Conservation (phyloP, 306 rosid species). For the Purshia tridentata region DNA sequence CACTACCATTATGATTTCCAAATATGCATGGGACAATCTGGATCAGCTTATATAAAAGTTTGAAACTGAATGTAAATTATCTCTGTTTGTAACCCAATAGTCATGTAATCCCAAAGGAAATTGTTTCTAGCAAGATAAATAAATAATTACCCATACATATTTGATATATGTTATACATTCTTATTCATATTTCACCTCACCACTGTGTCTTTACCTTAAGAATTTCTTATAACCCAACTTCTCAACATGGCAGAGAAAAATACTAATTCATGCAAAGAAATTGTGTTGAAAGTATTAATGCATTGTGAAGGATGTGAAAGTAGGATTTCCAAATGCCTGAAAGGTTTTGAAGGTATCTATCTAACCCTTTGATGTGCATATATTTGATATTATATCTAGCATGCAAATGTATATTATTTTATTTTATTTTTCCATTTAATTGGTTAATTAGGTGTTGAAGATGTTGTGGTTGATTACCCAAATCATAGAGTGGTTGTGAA, state of each 20-base stretch:
- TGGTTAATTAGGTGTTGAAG: constrained; percentile 52
- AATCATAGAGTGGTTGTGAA: constrained; percentile 47
- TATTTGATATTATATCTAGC: neutral
- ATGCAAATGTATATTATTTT: neutral
- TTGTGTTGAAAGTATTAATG: constrained; percentile 69
- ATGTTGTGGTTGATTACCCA: constrained; percentile 47
- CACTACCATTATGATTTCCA: neutral
- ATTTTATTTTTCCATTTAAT: neutral
- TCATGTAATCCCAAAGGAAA: neutral
- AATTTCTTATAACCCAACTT: neutral
- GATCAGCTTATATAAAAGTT: neutral
- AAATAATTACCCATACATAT: neutral
- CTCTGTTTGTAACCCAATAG: neutral
- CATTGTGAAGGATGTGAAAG: constrained; percentile 72
- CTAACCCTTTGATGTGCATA: neutral
- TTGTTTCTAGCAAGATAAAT: neutral
- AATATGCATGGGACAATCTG: neutral
- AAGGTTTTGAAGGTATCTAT: constrained; percentile 48
- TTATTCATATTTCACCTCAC: neutral
- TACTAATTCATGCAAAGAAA: constrained; percentile 3
- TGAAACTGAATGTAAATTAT: constrained; percentile 4
- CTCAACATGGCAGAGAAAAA: constrained; percentile 27
- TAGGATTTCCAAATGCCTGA: constrained; percentile 57
- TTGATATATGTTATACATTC: neutral
- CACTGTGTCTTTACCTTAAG: neutral